A percentile compares a stretch with the other conserved stretches of the same genome.
Conservation (phyloP, 805 yeast species). For the Saccharomycopsis sp. region DNA sequence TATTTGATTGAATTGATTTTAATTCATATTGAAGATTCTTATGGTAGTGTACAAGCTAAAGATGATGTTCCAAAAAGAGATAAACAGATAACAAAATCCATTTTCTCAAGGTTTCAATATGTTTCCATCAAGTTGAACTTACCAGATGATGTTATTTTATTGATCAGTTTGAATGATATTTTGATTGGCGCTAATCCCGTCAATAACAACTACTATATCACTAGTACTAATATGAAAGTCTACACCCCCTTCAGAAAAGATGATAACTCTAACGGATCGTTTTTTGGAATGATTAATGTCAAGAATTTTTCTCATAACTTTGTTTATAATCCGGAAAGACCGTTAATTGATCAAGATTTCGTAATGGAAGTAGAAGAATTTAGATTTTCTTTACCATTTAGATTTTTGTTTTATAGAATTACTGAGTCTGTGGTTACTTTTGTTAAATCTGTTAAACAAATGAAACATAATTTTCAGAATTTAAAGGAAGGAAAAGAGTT, state of each 20-base stretch:
- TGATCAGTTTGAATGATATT: not conserved
- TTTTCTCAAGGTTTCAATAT: no score
- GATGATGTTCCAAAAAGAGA: not conserved
- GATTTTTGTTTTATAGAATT: slow-evolving; percentile 31
- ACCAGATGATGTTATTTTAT: slow-evolving; percentile 1
- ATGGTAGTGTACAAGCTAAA: not conserved
- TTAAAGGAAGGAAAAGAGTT: slow-evolving; percentile 22
- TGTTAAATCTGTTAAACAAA: slow-evolving; percentile 37
- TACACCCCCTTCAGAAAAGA: slow-evolving; percentile 2
- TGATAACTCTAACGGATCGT: not conserved
- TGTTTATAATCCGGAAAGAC: not conserved
- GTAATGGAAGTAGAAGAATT: slow-evolving; percentile 5
- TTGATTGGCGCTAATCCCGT: not conserved
- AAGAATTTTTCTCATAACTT: not conserved
- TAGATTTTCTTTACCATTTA: slow-evolving; percentile 14
- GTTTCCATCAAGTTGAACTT: not conserved
- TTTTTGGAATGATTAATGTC: slow-evolving; percentile 8
- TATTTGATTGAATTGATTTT: not conserved
- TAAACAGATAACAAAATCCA: no score
- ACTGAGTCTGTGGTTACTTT: slow-evolving; percentile 40
- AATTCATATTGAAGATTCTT: not conserved
- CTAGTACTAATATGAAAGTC: not conserved
- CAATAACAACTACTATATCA: not conserved
- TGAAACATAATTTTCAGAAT: slow-evolving; percentile 32
- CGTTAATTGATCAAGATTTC: not conserved